Percentiles rank a stretch among this genome's conserved stretches.
Conservation (phyloP, 176 grass and related monocot genomes). For the Leersia perrieri region DNA sequence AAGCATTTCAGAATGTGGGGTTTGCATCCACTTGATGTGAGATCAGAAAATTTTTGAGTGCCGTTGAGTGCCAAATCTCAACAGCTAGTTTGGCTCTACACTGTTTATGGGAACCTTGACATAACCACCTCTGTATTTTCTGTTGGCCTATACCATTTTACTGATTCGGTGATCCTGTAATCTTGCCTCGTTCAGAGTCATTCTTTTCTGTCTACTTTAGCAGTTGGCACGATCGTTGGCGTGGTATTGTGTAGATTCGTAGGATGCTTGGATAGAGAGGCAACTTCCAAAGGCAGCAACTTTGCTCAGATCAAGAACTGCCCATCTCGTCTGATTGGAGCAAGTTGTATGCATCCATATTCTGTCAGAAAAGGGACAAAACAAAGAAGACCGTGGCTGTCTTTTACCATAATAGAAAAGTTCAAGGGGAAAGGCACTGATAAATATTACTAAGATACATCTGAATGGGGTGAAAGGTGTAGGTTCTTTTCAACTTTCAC, state of each 20-base stretch:
- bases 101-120: background rate
- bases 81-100: background rate
- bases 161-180: background rate
- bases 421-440: background rate
- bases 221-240: background rate
- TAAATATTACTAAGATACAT: background rate
- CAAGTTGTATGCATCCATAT: background rate
- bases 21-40: background rate
- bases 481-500: background rate
- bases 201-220: background rate
- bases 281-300: background rate
- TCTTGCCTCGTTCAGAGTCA: background rate
- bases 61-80: background rate
- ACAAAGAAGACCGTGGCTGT: background rate
- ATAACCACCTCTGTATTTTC: background rate
- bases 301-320: background rate
- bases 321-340: background rate
- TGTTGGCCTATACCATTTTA: background rate
- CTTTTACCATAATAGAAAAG: background rate
- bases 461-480: background rate
- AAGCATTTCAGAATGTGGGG: background rate
- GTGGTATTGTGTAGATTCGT: background rate
- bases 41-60: background rate
- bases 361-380: background rate
- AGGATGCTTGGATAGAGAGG: slow-evolving; percentile 19